phyloP scores from a whole-genome alignment of 495 filamentous ascomycete species.

The Penicillium steckii region DNA sequence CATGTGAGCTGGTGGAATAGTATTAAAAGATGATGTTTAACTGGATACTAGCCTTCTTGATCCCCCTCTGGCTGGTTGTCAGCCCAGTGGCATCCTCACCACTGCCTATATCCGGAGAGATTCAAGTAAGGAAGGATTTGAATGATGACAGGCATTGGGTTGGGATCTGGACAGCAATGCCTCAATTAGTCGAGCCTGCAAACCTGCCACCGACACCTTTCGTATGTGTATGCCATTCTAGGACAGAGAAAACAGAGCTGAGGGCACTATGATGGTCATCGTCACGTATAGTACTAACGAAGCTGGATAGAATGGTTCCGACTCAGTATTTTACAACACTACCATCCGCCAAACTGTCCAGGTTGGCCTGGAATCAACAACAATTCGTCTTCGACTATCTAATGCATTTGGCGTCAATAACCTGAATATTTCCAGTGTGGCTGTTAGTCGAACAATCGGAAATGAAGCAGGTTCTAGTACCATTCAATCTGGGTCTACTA shows the following conservation, averaged over 20 bases:
- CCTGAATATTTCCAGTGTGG: slow-evolving; percentile 58
- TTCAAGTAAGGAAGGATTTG: background rate
- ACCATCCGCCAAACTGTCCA: slow-evolving; percentile 69
- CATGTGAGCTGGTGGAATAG: too few species aligned
- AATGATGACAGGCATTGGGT: slow-evolving; percentile 54
- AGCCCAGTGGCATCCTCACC: background rate
- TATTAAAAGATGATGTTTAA: too few species aligned
- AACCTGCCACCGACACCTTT: slow-evolving; percentile 62
- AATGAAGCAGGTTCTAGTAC: slow-evolving; percentile 49
- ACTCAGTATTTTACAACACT: slow-evolving; percentile 44
- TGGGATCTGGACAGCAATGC: slow-evolving; percentile 65
- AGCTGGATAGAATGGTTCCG: background rate
- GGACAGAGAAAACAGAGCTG: background rate
- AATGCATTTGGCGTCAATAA: slow-evolving; percentile 65
- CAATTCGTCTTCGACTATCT: slow-evolving; percentile 59
- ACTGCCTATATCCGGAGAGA: too few species aligned
- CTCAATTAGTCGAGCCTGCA: slow-evolving; percentile 59
- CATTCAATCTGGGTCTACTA: slow-evolving; percentile 51
- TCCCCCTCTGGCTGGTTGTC: background rate
- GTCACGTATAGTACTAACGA: background rate
- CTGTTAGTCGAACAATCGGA: slow-evolving; percentile 52
- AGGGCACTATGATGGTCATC: too few species aligned
- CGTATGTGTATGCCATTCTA: slow-evolving; percentile 36
- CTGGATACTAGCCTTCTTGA: too few species aligned
- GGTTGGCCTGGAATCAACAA: slow-evolving; percentile 49